Evolutionary conservation across 352 stramenopile genomes (phyloP).

Genomic region (Pythium dissotocum): DNA sequence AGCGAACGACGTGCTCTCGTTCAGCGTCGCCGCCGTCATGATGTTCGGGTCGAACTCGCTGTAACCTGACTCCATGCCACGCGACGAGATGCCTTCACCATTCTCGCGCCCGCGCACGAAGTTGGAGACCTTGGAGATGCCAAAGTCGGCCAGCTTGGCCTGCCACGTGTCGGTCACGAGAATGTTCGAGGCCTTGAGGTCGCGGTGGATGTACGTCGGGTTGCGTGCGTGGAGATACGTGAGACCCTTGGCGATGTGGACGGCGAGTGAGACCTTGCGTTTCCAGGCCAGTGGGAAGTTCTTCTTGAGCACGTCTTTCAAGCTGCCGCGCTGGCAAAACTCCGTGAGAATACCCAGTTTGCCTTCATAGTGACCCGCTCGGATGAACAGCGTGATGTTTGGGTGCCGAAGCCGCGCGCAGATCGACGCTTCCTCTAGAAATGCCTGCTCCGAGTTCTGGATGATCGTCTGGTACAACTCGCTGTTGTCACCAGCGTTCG

Average conservation of each 20-base stretch:
- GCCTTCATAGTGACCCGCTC: conserved; percentile 58
- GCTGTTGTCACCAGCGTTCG: conserved; percentile 42
- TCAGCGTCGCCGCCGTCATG: conserved; percentile 26
- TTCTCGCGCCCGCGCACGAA: conserved; percentile 34
- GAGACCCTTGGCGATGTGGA: conserved; percentile 62
- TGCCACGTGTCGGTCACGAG: conserved; percentile 73
- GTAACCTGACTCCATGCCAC: conserved; percentile 6
- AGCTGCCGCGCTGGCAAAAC: conserved; percentile 61
- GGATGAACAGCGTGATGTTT: conserved; percentile 76
- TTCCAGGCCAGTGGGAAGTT: conserved; percentile 59
- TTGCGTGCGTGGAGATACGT: conserved; percentile 75
- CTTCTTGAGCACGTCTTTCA: conserved; percentile 73
- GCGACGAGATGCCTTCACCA: conserved; percentile 28
- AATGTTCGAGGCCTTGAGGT: conserved; percentile 77
- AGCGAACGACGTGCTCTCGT: conserved; percentile 64
- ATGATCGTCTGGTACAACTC: conserved; percentile 75
- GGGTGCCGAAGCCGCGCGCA: conserved; percentile 62
- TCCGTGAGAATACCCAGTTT: conserved; percentile 73
- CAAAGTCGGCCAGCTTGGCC: conserved; percentile 55
- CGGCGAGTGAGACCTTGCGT: conserved; percentile 54
- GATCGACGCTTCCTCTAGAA: conserved; percentile 63
- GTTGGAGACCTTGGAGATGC: conserved; percentile 34
- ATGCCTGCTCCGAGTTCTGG: conserved; percentile 62
- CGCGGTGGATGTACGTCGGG: conserved; percentile 73
- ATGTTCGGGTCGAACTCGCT: conserved; percentile 14